Evolutionary conservation across 805 yeast species (phyloP).

Genomic region (Suhomyces tanzawaensis): DNA sequence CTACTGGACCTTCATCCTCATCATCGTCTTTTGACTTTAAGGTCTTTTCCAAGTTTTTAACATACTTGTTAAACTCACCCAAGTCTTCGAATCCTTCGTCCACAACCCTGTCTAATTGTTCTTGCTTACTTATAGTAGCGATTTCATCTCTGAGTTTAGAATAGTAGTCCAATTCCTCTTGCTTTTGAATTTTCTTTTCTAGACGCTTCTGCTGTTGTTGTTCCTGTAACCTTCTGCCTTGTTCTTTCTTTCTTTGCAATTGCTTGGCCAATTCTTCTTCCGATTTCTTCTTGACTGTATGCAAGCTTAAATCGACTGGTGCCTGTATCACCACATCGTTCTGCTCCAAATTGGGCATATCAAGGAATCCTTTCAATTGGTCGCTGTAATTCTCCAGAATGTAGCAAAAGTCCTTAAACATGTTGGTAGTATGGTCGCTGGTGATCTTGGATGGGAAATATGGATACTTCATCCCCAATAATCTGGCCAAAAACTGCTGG

Average conservation of each 20-base stretch:
- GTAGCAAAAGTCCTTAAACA: constrained; percentile 77
- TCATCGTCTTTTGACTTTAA: constrained; percentile 66
- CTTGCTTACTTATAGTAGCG: constrained; percentile 48
- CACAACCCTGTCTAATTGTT: constrained; percentile 53
- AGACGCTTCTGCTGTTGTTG: constrained; percentile 84
- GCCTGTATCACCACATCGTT: constrained; percentile 82
- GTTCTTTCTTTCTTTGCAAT: constrained; percentile 77
- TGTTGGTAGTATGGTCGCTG: constrained; percentile 57
- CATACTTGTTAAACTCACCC: constrained; percentile 64
- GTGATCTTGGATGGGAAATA: constrained; percentile 78
- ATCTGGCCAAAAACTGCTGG: constrained; percentile 56
- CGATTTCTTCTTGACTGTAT: constrained; percentile 65
- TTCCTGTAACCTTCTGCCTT: constrained; percentile 85
- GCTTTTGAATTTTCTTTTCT: constrained; percentile 77
- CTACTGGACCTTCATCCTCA: constrained; percentile 39
- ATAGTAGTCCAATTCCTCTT: constrained; percentile 76
- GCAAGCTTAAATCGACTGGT: constrained; percentile 62
- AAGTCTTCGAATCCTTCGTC: constrained; percentile 79
- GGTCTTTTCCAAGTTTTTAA: constrained; percentile 62
- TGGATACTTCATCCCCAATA: constrained; percentile 82
- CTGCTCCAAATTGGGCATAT: constrained; percentile 59
- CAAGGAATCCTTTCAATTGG: constrained; percentile 58
- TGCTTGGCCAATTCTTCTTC: constrained; percentile 79
- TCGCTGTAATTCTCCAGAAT: constrained; percentile 64
- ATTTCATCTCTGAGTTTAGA: constrained; percentile 54